Conservation (phyloP, 1,284 basidiomycete species). For the Ustilago tritici region DNA sequence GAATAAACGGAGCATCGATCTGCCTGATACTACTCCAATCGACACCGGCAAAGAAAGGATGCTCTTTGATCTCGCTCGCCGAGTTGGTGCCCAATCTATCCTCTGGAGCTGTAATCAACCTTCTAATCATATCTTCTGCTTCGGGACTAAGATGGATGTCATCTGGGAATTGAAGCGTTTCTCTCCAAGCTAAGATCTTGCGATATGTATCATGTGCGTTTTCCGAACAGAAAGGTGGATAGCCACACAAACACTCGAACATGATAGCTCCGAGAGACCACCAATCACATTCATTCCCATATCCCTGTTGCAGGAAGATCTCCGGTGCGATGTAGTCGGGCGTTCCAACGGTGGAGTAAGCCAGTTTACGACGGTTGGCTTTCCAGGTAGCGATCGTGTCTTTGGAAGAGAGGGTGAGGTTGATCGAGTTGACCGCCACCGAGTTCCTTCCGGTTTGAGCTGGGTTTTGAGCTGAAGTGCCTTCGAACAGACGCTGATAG, state of each 20-base stretch:
- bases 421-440: constrained; percentile 69
- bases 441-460: constrained; percentile 65
- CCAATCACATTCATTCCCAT: constrained; percentile 98
- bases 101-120: constrained; percentile 87
- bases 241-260: constrained; percentile 96
- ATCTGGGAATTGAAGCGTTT: constrained; percentile 90
- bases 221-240: constrained; percentile 97
- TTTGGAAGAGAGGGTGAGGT: constrained; percentile 66
- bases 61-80: constrained; percentile 89
- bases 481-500: constrained; percentile 91
- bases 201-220: constrained; percentile 98
- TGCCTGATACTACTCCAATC: constrained; percentile 91
- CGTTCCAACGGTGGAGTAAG: constrained; percentile 97
- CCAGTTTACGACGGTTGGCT: constrained; percentile 94
- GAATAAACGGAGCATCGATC: constrained; percentile 96
- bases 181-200: constrained; percentile 95
- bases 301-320: constrained; percentile 96
- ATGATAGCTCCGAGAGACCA: constrained; percentile 90
- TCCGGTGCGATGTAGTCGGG: constrained; percentile 99
- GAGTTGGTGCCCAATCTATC: constrained; percentile 75
- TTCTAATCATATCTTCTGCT: constrained; percentile 88
- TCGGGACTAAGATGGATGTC: constrained; percentile 94
- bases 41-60: constrained; percentile 95
- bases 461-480: constrained; percentile 47
- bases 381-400: constrained; percentile 85